These are phyloP conservation scores for Graphilbum ipis-grandicollis DNA, from an alignment of 2,329 filamentous ascomycete species.

Conservation along the genomic window DNA sequence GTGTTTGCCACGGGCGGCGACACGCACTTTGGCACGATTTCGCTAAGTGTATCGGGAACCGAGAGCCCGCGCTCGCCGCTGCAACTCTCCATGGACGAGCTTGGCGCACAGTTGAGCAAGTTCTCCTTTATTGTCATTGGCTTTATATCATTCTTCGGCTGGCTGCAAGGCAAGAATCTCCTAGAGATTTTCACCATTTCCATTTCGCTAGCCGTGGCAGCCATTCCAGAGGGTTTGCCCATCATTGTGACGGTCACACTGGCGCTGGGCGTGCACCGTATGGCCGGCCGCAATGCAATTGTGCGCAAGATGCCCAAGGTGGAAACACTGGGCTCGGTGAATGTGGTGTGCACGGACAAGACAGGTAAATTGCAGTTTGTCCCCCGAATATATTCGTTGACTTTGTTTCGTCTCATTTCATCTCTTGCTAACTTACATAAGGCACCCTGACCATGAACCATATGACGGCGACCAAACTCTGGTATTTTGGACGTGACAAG, in stretches of 20 bases:
- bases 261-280: constrained; percentile 83
- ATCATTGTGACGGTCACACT: constrained; percentile 98
- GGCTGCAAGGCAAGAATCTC: constrained; percentile 74
- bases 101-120: constrained; percentile 90
- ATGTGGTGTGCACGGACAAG: constrained; percentile 98
- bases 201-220: constrained; percentile 87
- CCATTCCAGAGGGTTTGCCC: constrained; percentile 86
- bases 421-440: constrained; percentile 12
- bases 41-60: constrained; percentile 81
- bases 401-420: neutral
- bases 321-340: constrained; percentile 94
- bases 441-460: constrained; percentile 92
- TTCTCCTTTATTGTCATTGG: constrained; percentile 91
- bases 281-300: constrained; percentile 91
- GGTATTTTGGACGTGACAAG: constrained; percentile 62
- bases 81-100: constrained; percentile 92
- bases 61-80: constrained; percentile 89
- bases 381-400: no score
- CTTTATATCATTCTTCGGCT: constrained; percentile 78
- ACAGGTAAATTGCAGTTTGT: constrained; percentile 36
- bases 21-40: constrained; percentile 94
- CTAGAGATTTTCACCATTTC: constrained; percentile 96
- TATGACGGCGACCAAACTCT: constrained; percentile 94
- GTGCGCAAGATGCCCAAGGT: constrained; percentile 92
- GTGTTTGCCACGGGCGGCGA: constrained; percentile 91